Percentiles rank a stretch among this genome's conserved stretches.
phyloP scores from a whole-genome alignment of 208 protist genomes.

The Crithidia expoeki region DNA sequence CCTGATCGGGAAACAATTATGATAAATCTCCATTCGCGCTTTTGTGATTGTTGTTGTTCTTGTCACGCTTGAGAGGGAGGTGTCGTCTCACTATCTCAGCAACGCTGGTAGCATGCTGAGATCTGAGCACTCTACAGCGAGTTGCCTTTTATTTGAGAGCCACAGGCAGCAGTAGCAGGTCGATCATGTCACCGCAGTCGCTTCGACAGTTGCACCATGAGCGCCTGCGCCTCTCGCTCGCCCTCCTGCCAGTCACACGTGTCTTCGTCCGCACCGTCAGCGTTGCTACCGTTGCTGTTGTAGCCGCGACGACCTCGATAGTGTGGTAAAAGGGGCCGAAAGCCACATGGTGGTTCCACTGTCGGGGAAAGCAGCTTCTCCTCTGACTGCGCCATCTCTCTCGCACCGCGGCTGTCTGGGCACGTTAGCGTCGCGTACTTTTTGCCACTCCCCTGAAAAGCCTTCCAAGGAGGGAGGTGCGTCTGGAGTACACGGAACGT shows the following conservation, averaged over 20 bases:
- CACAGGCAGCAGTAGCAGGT: not conserved
- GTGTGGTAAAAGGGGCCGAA: conserved; percentile 37
- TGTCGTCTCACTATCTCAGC: too few relatives aligned
- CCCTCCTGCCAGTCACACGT: conserved; percentile 28
- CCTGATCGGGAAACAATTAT: too few relatives aligned
- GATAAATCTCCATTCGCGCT: too few relatives aligned
- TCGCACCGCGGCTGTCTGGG: not conserved
- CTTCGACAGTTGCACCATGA: conserved; percentile 33
- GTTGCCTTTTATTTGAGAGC: too few relatives aligned
- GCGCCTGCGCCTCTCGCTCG: conserved; percentile 32
- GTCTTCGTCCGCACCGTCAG: not conserved
- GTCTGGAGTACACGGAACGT: conserved; percentile 64
- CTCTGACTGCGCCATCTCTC: conserved; percentile 1
- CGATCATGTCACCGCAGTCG: conserved; percentile 13
- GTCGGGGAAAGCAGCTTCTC: conserved; percentile 11
- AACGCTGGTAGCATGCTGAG: too few relatives aligned
- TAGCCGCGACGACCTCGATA: not conserved
- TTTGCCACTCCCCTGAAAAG: conserved; percentile 1
- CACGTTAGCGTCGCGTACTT: conserved; percentile 19
- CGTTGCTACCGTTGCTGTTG: not conserved
- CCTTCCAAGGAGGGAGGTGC: conserved; percentile 34
- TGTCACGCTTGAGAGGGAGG: too few relatives aligned
- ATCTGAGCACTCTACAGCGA: too few relatives aligned
- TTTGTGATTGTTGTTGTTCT: too few relatives aligned
- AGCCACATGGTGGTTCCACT: conserved; percentile 7